Evolutionary conservation across 495 filamentous ascomycete genomes (phyloP).

Genomic region (Xylaria telfairii): DNA sequence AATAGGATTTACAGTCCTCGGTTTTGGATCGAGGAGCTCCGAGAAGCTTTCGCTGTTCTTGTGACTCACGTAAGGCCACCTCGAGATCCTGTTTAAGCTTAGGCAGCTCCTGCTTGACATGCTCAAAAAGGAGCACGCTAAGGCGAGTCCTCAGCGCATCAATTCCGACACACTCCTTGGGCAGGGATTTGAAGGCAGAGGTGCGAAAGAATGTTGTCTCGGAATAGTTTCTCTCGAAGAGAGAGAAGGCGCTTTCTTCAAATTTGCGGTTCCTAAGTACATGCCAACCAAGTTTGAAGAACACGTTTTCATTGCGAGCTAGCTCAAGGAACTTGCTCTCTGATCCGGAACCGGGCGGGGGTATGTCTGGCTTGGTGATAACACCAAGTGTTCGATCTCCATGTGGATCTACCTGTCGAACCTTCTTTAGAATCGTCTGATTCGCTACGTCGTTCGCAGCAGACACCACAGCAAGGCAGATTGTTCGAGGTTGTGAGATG

Average conservation of each 20-base stretch:
- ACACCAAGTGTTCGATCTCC: constrained; percentile 55
- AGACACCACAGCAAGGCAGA: constrained; percentile 54
- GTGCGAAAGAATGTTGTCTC: constrained; percentile 19
- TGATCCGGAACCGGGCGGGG: constrained; percentile 41
- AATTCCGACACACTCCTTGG: constrained; percentile 11
- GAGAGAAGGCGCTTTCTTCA: background rate
- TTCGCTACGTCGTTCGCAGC: constrained; percentile 55
- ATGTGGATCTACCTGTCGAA: constrained; percentile 45
- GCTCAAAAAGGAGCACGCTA: constrained; percentile 28
- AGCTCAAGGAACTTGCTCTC: constrained; percentile 47
- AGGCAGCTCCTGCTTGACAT: constrained; percentile 33
- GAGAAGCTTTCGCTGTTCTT: constrained; percentile 22
- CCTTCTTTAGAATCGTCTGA: constrained; percentile 47
- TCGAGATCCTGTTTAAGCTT: constrained; percentile 28
- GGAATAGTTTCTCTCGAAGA: background rate
- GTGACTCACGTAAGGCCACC: constrained; percentile 4
- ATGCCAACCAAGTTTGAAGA: constrained; percentile 54
- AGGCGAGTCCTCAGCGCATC: constrained; percentile 25
- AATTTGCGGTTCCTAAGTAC: constrained; percentile 48
- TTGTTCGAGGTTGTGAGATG: constrained; percentile 51
- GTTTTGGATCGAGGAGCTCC: constrained; percentile 25
- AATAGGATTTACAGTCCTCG: constrained; percentile 24
- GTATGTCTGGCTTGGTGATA: constrained; percentile 63
- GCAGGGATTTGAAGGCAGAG: constrained; percentile 8
- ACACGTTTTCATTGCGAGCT: constrained; percentile 46